Evolutionary conservation across 2,329 filamentous ascomycete species (phyloP), one percentile per base, ranked within the genome.

Genomic region (Epichloe uncinata): DNA sequence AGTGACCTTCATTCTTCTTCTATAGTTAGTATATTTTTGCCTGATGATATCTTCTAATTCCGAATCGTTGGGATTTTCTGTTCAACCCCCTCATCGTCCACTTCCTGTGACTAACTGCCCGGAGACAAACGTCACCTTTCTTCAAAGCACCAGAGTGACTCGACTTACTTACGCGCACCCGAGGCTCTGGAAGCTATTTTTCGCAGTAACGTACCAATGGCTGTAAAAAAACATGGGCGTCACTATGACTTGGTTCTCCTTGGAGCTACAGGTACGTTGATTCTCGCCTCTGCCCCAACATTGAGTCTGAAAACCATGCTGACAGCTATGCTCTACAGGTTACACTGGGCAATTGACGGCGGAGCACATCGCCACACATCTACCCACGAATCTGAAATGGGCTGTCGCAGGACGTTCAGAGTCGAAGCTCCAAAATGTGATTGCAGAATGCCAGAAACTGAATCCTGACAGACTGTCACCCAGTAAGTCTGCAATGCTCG

Each of bases 381-480:
- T 88, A 1, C 85, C 89, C 0, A 87, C 84, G 16, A 78, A 87
- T 62, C 66, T 95, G 54, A 88, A 81, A 70, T 96, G 90, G 90
- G 90, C 87, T 13, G 73, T 96, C 50, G 87, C 88, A 43, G 90
- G 90, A 33, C 84, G 90, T 26, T 90, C 86, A n/a, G 70, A 75
- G 45, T 70, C 73, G 45, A 95, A 95, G 65, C 75, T 97, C 4
- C 76, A 84, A 56, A 68, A 69, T 40, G 66, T 96, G 11, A 79
- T 81, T 7, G 71, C 80, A 48, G 79, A 86, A 49, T 75, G 90
- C 62, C 80, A 81, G 58, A 63, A 69, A 50, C 60, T 85, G 52
- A 85, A 85, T 61, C 72, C 81, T 2, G 82, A 94, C 63, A 82
- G 90, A 48, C 61, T 70, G 36, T 75, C 78, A 48, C 88, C 89